These are phyloP conservation scores for Hydrangea macrophylla DNA, from an alignment of 148 eudicot species.

Conservation along the genomic window DNA sequence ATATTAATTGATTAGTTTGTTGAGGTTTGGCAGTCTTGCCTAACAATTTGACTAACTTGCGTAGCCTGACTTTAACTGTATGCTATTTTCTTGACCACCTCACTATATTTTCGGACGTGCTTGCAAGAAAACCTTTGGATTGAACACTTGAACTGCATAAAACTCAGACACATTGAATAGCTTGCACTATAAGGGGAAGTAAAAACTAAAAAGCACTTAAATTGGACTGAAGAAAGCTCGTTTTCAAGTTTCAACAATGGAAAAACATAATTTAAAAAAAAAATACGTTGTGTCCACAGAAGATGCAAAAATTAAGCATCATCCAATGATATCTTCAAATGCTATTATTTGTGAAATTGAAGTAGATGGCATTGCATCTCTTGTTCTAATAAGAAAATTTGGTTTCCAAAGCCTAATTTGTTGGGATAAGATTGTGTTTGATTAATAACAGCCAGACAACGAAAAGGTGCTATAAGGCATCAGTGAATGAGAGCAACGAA, in stretches of 20 bases:
- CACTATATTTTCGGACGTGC: background rate
- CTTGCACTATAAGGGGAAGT: background rate
- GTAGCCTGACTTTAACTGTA: background rate
- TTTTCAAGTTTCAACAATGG: no score
- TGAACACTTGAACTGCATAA: background rate
- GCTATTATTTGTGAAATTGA: background rate
- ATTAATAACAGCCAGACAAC: background rate
- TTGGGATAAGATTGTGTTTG: background rate
- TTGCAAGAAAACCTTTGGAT: background rate
- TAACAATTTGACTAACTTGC: background rate
- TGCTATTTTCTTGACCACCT: constrained; percentile 1
- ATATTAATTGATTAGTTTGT: background rate
- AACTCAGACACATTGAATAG: background rate
- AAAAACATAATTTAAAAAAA: background rate
- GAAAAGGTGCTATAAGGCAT: background rate
- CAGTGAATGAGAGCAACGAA: background rate
- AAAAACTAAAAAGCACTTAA: background rate
- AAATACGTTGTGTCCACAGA: background rate
- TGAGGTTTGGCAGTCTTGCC: background rate
- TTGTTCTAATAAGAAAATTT: background rate
- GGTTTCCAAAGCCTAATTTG: background rate
- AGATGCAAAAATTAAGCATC: background rate
- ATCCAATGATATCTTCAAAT: background rate
- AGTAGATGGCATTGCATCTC: background rate
- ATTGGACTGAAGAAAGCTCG: constrained; percentile 10